Base-by-base conservation (phyloP, 2,329 filamentous ascomycete genomes). In the Clathrospora elynae region DNA sequence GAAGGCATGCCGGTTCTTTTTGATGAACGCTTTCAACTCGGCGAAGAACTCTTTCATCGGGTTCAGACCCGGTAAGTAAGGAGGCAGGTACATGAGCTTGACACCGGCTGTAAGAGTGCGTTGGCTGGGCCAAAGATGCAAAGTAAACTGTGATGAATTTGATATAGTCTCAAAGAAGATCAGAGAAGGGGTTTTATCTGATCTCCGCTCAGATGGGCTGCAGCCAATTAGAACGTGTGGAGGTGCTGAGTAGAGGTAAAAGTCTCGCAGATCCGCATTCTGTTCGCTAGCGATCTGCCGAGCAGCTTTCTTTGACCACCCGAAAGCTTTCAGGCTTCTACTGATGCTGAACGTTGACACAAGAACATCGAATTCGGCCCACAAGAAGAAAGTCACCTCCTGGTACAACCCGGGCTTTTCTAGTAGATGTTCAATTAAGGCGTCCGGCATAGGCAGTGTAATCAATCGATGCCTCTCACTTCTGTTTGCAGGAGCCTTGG, bases 11-110 rank as follows among this genome's bases (percentile, higher is more conserved):
- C n/a, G n/a, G n/a, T n/a, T n/a, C n/a, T n/a, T n/a, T n/a, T n/a
- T n/a, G n/a, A n/a, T n/a, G n/a, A n/a, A n/a, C n/a, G n/a, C n/a
- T n/a, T n/a, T n/a, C n/a, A n/a, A n/a, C n/a, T n/a, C n/a, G n/a
- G n/a, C n/a, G n/a, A n/a, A n/a, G n/a, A n/a, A n/a, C n/a, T 71
- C 63, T 49, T 71, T 57, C 46, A 72, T 68, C 19, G 59, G 66
- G 47, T 71, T 72, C 4, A 71, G 50, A 46, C 71, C 60, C 12
- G 64, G 67, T 20, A 60, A 71, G 48, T 71, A 72, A 4, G 56
- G 65, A 13, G 67, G 61, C 31, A 72, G 41, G 50, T 62, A 70
- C 24, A 62, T 20, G 11, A 70, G 55, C 51, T 62, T 61, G 16
- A 71, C 65, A 19, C 65, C 55, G 25, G 59, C 59, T n/a, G n/a